Conservation (phyloP, 208 protist species). For the Wallacemonas sp. region DNA sequence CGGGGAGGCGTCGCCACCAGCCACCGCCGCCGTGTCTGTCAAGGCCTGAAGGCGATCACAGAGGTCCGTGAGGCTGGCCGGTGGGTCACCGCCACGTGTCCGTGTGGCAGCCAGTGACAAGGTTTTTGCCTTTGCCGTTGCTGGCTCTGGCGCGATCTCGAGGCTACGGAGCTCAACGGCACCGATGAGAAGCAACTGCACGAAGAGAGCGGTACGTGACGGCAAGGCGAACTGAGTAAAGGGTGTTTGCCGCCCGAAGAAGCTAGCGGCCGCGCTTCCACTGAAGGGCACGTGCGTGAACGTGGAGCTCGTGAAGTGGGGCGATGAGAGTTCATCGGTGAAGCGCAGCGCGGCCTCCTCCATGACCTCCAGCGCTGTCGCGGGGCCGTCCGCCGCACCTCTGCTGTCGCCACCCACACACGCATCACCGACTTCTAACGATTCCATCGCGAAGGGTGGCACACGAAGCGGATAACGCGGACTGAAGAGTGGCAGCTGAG, state of each 20-base stretch:
- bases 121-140: background rate
- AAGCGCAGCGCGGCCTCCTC: conserved; percentile 1
- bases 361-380: background rate
- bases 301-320: background rate
- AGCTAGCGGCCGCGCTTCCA: conserved; percentile 40
- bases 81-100: no score
- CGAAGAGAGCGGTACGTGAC: conserved; percentile 46
- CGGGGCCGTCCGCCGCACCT: background rate
- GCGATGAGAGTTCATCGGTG: background rate
- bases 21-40: background rate
- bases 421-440: background rate
- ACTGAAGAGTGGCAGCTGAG: background rate
- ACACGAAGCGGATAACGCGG: background rate
- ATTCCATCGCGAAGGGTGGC: no score
- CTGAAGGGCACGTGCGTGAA: conserved; percentile 37
- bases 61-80: background rate
- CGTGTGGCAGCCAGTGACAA: background rate
- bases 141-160: conserved; percentile 4
- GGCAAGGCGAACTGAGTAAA: conserved; percentile 54
- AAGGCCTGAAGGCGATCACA: background rate
- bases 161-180: conserved; percentile 54
- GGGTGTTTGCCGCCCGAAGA: conserved; percentile 71
- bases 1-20: no score
- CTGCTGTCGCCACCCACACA: background rate
- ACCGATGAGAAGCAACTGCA: conserved; percentile 61